These are phyloP conservation scores for Trichoderma orchidacearum DNA, from an alignment of 495 filamentous ascomycete genomes.

Conservation along the genomic window DNA sequence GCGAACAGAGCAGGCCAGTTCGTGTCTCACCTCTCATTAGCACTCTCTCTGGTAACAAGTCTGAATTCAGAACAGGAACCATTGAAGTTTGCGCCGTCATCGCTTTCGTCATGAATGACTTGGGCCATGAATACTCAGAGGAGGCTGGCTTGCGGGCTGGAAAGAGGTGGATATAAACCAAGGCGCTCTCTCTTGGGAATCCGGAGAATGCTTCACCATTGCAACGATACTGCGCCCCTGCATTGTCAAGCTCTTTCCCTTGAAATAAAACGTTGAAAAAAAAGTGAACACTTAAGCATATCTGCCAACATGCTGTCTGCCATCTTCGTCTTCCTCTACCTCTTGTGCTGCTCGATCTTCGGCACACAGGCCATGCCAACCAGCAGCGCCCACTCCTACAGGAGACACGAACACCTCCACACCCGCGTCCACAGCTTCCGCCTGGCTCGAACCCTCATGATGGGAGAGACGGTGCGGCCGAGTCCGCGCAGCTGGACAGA, in stretches of 20 bases:
- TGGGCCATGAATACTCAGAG: not conserved
- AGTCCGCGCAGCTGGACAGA: not conserved
- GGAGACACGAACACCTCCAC: not conserved
- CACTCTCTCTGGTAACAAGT: not conserved
- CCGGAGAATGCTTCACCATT: not conserved
- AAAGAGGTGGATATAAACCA: not conserved
- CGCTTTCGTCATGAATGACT: not conserved
- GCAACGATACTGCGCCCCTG: not conserved
- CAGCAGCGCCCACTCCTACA: not conserved
- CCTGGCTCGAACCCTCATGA: not conserved
- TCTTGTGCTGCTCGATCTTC: not conserved
- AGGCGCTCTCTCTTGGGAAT: not conserved
- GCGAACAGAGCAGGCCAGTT: too few species aligned
- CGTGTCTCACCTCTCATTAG: not conserved
- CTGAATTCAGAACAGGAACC: not conserved
- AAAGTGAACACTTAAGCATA: not conserved
- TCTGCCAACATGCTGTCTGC: not conserved
- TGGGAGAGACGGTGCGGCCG: not conserved
- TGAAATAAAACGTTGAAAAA: not conserved
- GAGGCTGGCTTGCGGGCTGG: not conserved
- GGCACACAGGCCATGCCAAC: not conserved
- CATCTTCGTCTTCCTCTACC: not conserved
- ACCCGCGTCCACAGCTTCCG: not conserved
- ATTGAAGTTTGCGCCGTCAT: not conserved
- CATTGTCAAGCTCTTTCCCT: not conserved